Base-by-base conservation (phyloP, 2,329 filamentous ascomycete species). In the Cadophora gregata region DNA sequence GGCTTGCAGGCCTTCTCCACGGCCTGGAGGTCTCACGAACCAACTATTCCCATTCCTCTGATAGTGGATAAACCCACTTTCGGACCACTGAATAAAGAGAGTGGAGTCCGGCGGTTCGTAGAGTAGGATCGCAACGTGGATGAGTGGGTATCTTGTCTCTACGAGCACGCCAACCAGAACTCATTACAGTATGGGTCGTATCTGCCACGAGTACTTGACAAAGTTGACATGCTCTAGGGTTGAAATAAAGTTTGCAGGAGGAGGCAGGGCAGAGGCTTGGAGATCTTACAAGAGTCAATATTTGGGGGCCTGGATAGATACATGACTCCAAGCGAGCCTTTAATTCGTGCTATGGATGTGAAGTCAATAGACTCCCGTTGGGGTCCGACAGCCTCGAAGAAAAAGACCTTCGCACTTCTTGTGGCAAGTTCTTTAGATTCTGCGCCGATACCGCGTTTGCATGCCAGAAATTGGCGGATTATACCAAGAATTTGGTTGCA, bases 281-380 rank as follows among this genome's bases (percentile, higher is more conserved):
- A n/a, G 50, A 53, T 53, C 14, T 4, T 29, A 27, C 50, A 53
- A n/a, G 50, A 53, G 50, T 53, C 50, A 53, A n/a, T 53, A 31
- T 10, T 31, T 31, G 50, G 50, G 14, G 16, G 27, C 27, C 5
- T 14, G 31, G 50, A 53, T 4, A 25, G 6, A 53, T 16, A n/a
- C 19, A 53, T 53, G 50, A 53, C 50, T 53, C 19, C 27, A 53
- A 53, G 27, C 50, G 50, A 31, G 50, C 25, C 9, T 31, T 25
- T n/a, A 33, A 42, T 53, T 19, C n/a, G 50, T 53, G 19, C 21
- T 16, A 5, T 45, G 12, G 9, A 16, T 31, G 31, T 31, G 24
- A 5, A 27, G 24, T 27, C 48, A 51, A 27, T 10, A 16, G 7
- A 31, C 9, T 14, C 12, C 16, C 6, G 24, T 31, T 31, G 16